Base-by-base conservation (phyloP, 2,329 filamentous ascomycete genomes). In the Aspergillus awamori region DNA sequence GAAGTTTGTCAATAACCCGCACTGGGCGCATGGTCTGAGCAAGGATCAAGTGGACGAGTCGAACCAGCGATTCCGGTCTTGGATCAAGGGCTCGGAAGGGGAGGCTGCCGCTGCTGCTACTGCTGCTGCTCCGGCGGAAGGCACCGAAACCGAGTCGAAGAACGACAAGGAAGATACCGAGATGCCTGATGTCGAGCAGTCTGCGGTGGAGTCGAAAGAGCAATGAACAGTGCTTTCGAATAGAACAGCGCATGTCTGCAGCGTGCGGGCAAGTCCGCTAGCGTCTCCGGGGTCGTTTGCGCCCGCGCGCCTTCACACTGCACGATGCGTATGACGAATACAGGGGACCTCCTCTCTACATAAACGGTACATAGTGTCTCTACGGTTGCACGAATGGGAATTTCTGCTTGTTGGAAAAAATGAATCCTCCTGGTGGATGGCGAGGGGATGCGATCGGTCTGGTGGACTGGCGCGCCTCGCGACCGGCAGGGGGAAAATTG, bases 1-100 rank as follows among this genome's bases (percentile, higher is more conserved):
- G 67, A 83, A 82, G 64, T 84, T 83, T 58, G 77, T 83, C 60
- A 82, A 81, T 65, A 84, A 84, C 60, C 81, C 80, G 28, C 72
- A 68, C 58, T 84, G 82, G 82, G 81, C 82, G 62, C 81, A 80
- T 57, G 79, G 79, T 24, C 69, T 82, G 33, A 79, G 77, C 67
- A 80, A 81, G 59, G 81, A 82, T 59, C 74, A 83, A 63, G 81
- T 84, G 33, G 80, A 81, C 36, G 76, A 77, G 62, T 73, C 76
- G 22, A 82, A 82, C 53, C 74, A 79, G 60, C 75, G 77, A 24
- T 83, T 82, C 72, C 77, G 79, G 20, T 78, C 76, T 17, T 82
- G 80, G 81, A 70, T 81, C 45, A 74, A 77, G 58, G 76, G 78
- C 2, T 22, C 67, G 15, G 65, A 68, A 6, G 63, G 65, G 2